Evolutionary conservation across 2,329 filamentous ascomycete genomes (phyloP).

Genomic region (Arthrobotrys sphaeroides): DNA sequence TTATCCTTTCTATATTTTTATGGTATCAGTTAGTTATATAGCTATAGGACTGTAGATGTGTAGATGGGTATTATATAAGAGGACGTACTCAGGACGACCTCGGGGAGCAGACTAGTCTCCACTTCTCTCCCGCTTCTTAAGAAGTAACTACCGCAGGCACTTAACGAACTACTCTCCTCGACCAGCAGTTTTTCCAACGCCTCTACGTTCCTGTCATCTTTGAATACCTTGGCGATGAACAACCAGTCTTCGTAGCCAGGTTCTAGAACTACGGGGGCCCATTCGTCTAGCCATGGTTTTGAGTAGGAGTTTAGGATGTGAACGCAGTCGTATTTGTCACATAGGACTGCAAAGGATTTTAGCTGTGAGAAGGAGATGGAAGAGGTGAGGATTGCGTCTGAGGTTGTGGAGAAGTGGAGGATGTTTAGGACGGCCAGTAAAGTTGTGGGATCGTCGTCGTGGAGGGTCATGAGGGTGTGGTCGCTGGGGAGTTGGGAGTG

Average conservation of each 20-base stretch:
- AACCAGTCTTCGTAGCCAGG: constrained; percentile 50
- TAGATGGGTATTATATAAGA: not conserved
- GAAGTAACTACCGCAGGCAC: constrained; percentile 34
- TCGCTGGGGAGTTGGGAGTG: no score
- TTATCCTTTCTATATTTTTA: constrained; percentile 30
- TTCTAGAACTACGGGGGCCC: constrained; percentile 16
- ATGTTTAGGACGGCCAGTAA: constrained; percentile 30
- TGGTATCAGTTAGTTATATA: not conserved
- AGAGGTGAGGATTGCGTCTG: not conserved
- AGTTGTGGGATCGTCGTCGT: constrained; percentile 44
- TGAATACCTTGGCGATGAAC: constrained; percentile 49
- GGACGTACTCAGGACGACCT: constrained; percentile 31
- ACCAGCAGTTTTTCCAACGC: constrained; percentile 33
- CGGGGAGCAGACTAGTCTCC: constrained; percentile 27
- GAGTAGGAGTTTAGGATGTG: constrained; percentile 34
- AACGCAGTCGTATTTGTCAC: constrained; percentile 53
- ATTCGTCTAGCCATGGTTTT: constrained; percentile 37
- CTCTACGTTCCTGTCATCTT: constrained; percentile 20
- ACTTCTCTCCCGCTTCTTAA: constrained; percentile 25
- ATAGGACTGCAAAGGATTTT: constrained; percentile 40
- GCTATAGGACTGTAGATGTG: no score
- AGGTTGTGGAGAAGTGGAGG: constrained; percentile 30
- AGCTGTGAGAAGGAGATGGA: constrained; percentile 26
- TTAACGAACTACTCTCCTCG: constrained; percentile 34
- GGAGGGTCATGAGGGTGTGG: constrained; percentile 30